Base-by-base conservation (phyloP, 2,329 filamentous ascomycete genomes). In the Colletotrichum gigasporum region DNA sequence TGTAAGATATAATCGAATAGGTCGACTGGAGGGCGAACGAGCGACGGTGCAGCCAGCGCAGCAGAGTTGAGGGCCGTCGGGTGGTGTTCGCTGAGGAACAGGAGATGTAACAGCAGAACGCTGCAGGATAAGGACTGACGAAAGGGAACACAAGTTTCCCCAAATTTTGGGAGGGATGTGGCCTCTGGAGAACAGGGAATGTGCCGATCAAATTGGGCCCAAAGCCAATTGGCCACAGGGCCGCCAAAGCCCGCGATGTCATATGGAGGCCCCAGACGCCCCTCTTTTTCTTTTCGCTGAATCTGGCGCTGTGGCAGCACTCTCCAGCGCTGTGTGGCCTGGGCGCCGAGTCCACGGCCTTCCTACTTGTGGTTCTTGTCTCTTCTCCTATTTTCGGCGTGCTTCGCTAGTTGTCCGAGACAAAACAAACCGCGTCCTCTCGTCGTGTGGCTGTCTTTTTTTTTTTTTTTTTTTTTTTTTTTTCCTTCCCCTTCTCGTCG, bases 151-250 rank as follows among this genome's bases (percentile, higher is more conserved):
- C n/a, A n/a, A 47, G 47, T 52, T 44, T 60, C 47, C 44, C 61
- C 41, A 54, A 61, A 45, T 48, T 60, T 42, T 54, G 55, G 55
- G 61, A 64, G 61, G 61, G 55, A 64, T 61, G 48, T 58, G 28
- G 35, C 24, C 52, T 63, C 50, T 53, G 52, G 42, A 39, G 58
- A 35, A 18, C 18, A 51, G 42, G 52, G 42, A 57, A 57, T 57
- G 58, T 35, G 58, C 58, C 58, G 50, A 60, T 30, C 56, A 52
- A 52, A 56, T 44, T 53, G 42, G 32, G 39, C 47, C 30, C 18
- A 32, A 34, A 37, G 51, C n/a, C 14, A 26, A 35, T 30, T 41
- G 34, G 41, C 53, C 34, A 44, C 41, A 26, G n/a, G 12, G 39
- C 35, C 52, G 18, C 37, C 52, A 26, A 45, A 55, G 51, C 24